A percentile compares a stretch with the other conserved stretches of the same genome.
phyloP scores from a whole-genome alignment of 495 filamentous ascomycete genomes.

The Patellaria atrata region DNA sequence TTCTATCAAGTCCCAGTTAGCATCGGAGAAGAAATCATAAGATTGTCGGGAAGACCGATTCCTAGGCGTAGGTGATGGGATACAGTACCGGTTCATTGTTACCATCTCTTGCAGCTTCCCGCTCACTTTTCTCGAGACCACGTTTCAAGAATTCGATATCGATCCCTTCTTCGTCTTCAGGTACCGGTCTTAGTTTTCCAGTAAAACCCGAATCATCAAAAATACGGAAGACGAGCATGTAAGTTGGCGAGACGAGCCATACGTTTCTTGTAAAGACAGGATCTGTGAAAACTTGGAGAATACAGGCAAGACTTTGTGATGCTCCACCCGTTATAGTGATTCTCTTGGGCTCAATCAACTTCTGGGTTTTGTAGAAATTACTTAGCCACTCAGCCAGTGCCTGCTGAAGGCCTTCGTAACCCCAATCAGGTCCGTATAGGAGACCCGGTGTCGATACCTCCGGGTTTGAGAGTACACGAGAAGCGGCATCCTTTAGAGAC shows the following conservation, averaged over 20 bases:
- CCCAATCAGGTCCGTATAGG: constrained; percentile 65
- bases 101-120: constrained; percentile 21
- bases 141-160: constrained; percentile 44
- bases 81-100: constrained; percentile 19
- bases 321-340: constrained; percentile 76
- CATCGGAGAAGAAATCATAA: neutral
- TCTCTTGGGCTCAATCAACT: constrained; percentile 33
- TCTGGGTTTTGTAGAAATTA: constrained; percentile 39
- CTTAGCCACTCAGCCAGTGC: constrained; percentile 53
- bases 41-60: neutral
- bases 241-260: constrained; percentile 70
- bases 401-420: constrained; percentile 37
- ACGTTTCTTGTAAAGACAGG: constrained; percentile 58
- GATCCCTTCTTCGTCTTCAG: constrained; percentile 61
- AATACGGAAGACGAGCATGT: constrained; percentile 61
- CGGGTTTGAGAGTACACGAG: constrained; percentile 41
- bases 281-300: constrained; percentile 65
- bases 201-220: constrained; percentile 65
- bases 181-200: constrained; percentile 45
- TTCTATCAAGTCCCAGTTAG: constrained; percentile 2
- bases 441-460: constrained; percentile 42
- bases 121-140: constrained; percentile 32
- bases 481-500: constrained; percentile 40
- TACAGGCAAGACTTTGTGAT: constrained; percentile 55
- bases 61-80: too few relatives aligned